Conservation (phyloP, 192 early-diverging fungal species). For the Blastocladiella britannica region DNA sequence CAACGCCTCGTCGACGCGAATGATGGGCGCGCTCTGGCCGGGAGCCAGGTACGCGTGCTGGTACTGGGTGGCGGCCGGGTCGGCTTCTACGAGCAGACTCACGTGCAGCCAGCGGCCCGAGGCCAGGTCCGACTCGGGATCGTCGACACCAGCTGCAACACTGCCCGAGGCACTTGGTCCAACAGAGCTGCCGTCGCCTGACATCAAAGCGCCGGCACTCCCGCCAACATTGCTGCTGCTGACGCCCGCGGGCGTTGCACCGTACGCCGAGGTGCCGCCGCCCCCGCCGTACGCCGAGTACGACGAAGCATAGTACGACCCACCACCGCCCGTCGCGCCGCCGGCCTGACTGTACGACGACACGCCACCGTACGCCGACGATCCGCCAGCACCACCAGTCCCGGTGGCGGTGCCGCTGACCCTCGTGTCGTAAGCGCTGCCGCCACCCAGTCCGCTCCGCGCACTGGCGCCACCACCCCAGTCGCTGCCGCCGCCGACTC, state of each 20-base stretch:
- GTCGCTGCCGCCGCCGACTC: no score
- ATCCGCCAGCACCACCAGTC: no score
- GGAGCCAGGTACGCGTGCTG: not conserved
- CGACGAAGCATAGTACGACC: no score
- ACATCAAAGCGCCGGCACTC: not conserved
- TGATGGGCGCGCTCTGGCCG: not conserved
- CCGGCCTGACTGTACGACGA: no score
- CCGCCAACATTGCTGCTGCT: slow-evolving; percentile 9
- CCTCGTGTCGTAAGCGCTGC: no score
- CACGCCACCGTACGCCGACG: no score
- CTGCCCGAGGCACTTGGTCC: not conserved
- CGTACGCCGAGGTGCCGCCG: slow-evolving; percentile 26
- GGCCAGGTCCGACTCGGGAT: not conserved
- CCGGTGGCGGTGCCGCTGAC: no score
- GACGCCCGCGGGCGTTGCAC: slow-evolving; percentile 41
- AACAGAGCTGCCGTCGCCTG: not conserved
- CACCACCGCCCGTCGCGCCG: no score
- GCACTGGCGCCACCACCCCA: no score
- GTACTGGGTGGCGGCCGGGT: not conserved
- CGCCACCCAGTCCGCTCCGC: no score
- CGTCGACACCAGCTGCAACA: not conserved
- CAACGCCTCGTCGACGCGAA: not conserved
- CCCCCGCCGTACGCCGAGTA: slow-evolving; percentile 36
- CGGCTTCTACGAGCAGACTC: not conserved
- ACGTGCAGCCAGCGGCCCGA: not conserved